A percentile compares a stretch with the other conserved stretches of the same genome.
Conservation (phyloP, 2,329 filamentous ascomycete genomes). For the Colletotrichum gigasporum region DNA sequence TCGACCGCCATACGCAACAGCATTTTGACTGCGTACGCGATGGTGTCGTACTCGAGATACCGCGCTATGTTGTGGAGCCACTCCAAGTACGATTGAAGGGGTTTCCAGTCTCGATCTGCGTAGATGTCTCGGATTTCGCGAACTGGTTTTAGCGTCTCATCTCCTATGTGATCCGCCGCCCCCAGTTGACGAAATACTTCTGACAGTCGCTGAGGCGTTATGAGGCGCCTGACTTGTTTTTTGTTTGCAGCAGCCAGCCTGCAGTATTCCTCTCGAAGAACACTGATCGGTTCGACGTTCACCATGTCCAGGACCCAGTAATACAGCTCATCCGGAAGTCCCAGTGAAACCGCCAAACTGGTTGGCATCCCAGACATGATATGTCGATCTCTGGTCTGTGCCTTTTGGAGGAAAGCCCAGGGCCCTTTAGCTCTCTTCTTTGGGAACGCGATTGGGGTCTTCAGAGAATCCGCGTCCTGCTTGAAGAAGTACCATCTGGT, state of each 20-base stretch:
- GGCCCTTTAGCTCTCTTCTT: conserved; percentile 46
- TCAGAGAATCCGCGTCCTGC: conserved; percentile 40
- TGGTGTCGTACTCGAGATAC: conserved; percentile 44
- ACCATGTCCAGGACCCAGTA: conserved; percentile 72
- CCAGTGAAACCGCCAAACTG: conserved; percentile 48
- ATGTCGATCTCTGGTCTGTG: conserved; percentile 62
- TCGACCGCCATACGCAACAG: conserved; percentile 67
- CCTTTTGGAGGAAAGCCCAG: conserved; percentile 60
- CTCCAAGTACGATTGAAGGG: conserved; percentile 52
- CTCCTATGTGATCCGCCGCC: conserved; percentile 57
- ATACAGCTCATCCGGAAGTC: conserved; percentile 72
- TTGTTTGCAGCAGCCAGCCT: conserved; percentile 58
- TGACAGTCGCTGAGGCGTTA: conserved; percentile 57
- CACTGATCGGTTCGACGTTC: conserved; percentile 61
- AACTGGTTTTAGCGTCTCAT: conserved; percentile 35
- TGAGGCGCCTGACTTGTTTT: conserved; percentile 52
- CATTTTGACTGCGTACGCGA: conserved; percentile 52
- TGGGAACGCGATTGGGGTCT: conserved; percentile 46
- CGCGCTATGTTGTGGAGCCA: conserved; percentile 51
- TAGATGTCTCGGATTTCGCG: conserved; percentile 41
- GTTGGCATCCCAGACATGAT: conserved; percentile 71
- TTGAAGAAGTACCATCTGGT: conserved; percentile 62
- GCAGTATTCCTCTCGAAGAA: conserved; percentile 69
- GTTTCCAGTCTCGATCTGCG: conserved; percentile 55
- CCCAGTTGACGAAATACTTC: conserved; percentile 68